These are phyloP conservation scores for Ceratobasidium sp. DNA, from an alignment of 1,284 basidiomycete genomes.

Conservation along the genomic window DNA sequence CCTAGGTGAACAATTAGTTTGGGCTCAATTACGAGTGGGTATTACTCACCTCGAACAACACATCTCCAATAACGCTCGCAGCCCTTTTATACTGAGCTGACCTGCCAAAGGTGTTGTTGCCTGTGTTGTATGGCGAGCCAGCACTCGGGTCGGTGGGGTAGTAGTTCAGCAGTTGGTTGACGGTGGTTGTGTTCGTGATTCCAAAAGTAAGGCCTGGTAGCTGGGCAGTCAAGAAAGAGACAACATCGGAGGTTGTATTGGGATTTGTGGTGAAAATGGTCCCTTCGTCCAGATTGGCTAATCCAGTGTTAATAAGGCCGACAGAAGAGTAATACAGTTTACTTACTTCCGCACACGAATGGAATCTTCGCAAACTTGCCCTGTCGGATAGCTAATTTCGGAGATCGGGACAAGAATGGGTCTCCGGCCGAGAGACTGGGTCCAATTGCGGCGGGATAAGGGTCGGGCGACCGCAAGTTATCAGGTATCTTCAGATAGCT, in stretches of 20 bases:
- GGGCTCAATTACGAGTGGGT: too few species aligned
- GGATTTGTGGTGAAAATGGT: conserved; percentile 44
- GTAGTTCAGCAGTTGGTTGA: conserved; percentile 27
- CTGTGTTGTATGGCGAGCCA: conserved; percentile 41
- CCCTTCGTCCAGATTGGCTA: conserved; percentile 47
- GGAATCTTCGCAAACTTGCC: conserved; percentile 53
- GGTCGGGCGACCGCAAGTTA: conserved; percentile 19
- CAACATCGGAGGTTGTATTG: not conserved
- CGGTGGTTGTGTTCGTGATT: not conserved
- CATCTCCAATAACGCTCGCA: conserved; percentile 34
- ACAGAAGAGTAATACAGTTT: not conserved
- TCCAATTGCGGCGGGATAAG: conserved; percentile 22
- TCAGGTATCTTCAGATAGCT: conserved; percentile 15
- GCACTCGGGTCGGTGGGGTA: conserved; percentile 39
- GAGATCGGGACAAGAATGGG: conserved; percentile 18
- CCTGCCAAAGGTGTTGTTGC: conserved; percentile 29
- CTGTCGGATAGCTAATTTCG: conserved; percentile 27
- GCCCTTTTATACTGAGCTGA: conserved; percentile 41
- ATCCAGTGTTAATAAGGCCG: not conserved
- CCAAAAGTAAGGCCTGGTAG: conserved; percentile 32
- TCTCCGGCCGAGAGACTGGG: conserved; percentile 27
- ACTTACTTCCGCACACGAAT: conserved; percentile 53
- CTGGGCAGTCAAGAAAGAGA: conserved; percentile 29
- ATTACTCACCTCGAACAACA: conserved; percentile 30
- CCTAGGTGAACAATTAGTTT: not conserved